Percentiles rank a stretch among this genome's conserved stretches.
These are phyloP conservation scores for Chlorella variabilis DNA, from an alignment of 163 green algal species.

Conservation along the genomic window DNA sequence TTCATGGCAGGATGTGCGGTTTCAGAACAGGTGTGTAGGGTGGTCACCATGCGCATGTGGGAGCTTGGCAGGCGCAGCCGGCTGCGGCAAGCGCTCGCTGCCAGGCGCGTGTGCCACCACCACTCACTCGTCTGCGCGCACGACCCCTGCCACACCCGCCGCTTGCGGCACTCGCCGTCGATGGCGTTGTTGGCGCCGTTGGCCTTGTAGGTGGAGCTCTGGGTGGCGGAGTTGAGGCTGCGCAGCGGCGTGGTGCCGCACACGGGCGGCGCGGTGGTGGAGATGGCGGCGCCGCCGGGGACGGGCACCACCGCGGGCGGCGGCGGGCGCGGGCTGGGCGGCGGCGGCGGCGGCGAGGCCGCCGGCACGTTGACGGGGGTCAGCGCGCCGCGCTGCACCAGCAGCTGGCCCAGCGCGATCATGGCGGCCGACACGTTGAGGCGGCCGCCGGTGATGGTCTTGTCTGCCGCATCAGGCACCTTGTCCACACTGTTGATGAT, in stretches of 20 bases:
- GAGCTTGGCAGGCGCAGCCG: no score
- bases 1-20: not conserved
- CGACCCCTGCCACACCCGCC: conserved; percentile 9
- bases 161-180: conserved; percentile 15
- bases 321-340: not conserved
- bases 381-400: not conserved
- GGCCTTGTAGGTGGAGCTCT: not conserved
- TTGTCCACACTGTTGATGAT: conserved; percentile 39
- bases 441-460: conserved; percentile 33
- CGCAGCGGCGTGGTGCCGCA: conserved; percentile 10
- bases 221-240: conserved; percentile 17
- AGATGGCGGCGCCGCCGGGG: not conserved
- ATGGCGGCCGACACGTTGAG: conserved; percentile 48
- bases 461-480: conserved; percentile 2
- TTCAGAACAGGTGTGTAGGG: not conserved
- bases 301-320: not conserved
- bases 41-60: no score
- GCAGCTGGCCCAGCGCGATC: conserved; percentile 7
- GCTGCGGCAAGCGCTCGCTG: no score
- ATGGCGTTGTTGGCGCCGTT: conserved; percentile 18
- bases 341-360: not conserved
- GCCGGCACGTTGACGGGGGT: not conserved
- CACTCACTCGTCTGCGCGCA: conserved; percentile 29
- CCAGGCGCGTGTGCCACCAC: no score
- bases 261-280: not conserved